Evolutionary conservation across 108 stramenopile species (phyloP).

Genomic region (Seminavis robusta): DNA sequence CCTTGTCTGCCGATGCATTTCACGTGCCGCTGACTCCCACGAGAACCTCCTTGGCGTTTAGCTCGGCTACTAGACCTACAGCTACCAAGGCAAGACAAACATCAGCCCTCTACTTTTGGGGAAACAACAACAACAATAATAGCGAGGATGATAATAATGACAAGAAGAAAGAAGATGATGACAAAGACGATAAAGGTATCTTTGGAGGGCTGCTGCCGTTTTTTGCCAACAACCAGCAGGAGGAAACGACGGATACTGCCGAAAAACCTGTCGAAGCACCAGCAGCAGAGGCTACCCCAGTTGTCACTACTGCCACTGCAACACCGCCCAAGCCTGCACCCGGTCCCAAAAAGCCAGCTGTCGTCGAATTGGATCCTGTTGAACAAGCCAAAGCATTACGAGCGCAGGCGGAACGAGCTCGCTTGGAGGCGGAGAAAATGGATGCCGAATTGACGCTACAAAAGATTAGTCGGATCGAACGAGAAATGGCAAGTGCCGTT

Average conservation of each 20-base stretch:
- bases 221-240: not conserved
- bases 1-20: no score
- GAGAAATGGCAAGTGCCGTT: conserved; percentile 27
- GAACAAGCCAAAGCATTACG: conserved; percentile 35
- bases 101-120: conserved; percentile 11
- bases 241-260: not conserved
- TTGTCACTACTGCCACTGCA: not conserved
- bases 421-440: conserved; percentile 70
- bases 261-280: not conserved
- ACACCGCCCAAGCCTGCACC: not conserved
- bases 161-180: not conserved
- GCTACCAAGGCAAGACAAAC: no score
- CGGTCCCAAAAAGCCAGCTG: not conserved
- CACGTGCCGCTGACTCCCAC: no score
- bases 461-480: conserved; percentile 62
- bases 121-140: conserved; percentile 11
- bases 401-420: conserved; percentile 54
- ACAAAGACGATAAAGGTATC: no score
- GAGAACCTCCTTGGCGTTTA: no score
- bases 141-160: not conserved
- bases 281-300: not conserved
- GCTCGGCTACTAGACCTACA: no score
- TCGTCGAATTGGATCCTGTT: not conserved
- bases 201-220: conserved; percentile 6
- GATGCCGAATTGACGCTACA: conserved; percentile 61